phyloP scores from a whole-genome alignment of 2,329 filamentous ascomycete species.

The Macrophomina tecta region DNA sequence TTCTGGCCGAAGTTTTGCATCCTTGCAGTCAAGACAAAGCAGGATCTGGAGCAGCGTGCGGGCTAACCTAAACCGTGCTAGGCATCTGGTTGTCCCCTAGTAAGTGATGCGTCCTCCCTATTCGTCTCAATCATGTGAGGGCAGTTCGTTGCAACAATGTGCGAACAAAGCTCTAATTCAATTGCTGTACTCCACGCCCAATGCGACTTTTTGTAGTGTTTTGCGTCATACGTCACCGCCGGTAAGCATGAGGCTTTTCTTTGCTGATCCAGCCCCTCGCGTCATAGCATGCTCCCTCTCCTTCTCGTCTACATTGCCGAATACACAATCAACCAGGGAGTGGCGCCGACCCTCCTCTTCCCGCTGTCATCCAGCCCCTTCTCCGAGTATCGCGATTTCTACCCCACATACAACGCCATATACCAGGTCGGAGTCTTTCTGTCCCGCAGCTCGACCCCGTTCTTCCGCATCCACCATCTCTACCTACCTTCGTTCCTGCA shows the following conservation, averaged over 20 bases:
- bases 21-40: constrained; percentile 30
- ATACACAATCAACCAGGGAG: constrained; percentile 97
- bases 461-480: constrained; percentile 78
- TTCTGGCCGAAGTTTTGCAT: constrained; percentile 38
- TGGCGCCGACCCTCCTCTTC: constrained; percentile 87
- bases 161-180: background rate
- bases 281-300: constrained; percentile 80
- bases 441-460: constrained; percentile 88
- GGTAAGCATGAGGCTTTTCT: background rate
- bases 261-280: constrained; percentile 6
- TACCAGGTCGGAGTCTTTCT: constrained; percentile 97
- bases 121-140: constrained; percentile 25
- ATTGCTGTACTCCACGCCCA: background rate
- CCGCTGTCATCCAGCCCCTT: constrained; percentile 80
- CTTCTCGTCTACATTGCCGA: constrained; percentile 93
- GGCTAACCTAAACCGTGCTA: constrained; percentile 68
- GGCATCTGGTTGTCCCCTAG: constrained; percentile 74
- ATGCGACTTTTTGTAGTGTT: background rate
- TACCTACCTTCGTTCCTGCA: constrained; percentile 86
- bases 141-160: background rate
- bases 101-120: constrained; percentile 43
- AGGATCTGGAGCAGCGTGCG: constrained; percentile 45
- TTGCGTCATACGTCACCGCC: background rate
- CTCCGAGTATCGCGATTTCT: constrained; percentile 81
- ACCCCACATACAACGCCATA: constrained; percentile 91